Percentiles rank a stretch among this genome's conserved stretches.
Conservation (phyloP, 768 basidiomycete genomes). For the Boletus rubescentipes region DNA sequence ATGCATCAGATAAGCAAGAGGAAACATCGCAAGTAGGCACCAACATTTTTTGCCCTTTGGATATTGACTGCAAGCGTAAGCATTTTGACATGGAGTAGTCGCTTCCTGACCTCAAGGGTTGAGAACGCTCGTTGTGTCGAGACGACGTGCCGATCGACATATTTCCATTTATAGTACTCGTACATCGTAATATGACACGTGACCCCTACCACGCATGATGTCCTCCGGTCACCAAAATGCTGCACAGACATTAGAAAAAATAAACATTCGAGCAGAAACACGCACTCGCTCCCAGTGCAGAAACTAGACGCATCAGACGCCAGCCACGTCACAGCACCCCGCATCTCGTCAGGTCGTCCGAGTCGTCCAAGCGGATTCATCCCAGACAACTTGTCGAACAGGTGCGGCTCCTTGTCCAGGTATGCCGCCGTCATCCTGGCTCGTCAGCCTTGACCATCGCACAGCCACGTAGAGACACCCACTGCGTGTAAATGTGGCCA, state of each 20-base stretch:
- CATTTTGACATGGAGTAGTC: too few relatives aligned
- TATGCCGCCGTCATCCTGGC: slow-evolving; percentile 73
- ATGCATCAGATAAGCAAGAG: too few relatives aligned
- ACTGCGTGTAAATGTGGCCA: slow-evolving; percentile 74
- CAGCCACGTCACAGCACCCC: slow-evolving; percentile 71
- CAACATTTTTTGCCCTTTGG: too few relatives aligned
- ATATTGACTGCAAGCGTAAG: too few relatives aligned
- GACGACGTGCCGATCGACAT: slow-evolving; percentile 39
- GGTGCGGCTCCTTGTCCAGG: slow-evolving; percentile 61
- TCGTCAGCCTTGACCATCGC: not conserved
- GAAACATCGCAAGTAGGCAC: too few relatives aligned
- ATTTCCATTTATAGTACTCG: slow-evolving; percentile 18
- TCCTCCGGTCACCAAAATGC: slow-evolving; percentile 33
- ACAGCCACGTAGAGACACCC: slow-evolving; percentile 28
- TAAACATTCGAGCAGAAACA: slow-evolving; percentile 8
- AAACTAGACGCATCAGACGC: slow-evolving; percentile 75
- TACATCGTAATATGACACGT: slow-evolving; percentile 20
- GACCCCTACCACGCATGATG: slow-evolving; percentile 31
- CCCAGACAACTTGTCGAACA: slow-evolving; percentile 64
- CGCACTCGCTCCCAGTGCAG: slow-evolving; percentile 82
- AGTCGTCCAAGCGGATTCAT: slow-evolving; percentile 71
- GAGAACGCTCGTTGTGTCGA: too few relatives aligned
- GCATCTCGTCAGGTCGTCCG: slow-evolving; percentile 69
- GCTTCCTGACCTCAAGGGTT: too few relatives aligned
- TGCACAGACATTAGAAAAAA: slow-evolving; percentile 1